phyloP scores from a whole-genome alignment of 257 asterid genomes.

The Solanum paucissectum region DNA sequence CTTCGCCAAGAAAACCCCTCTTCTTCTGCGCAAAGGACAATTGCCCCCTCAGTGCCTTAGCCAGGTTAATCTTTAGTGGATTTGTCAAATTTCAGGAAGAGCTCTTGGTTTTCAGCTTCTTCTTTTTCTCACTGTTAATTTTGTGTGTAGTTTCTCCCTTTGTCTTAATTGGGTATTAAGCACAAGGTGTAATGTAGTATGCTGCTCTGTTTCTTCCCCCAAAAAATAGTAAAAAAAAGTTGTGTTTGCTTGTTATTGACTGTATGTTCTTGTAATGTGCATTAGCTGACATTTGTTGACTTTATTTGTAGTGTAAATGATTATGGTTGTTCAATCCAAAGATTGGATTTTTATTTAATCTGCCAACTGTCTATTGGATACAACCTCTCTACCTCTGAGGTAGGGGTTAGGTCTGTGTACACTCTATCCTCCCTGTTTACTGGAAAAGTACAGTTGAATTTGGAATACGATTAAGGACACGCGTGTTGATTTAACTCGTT shows the following conservation, averaged over 20 bases:
- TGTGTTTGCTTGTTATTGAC: not conserved
- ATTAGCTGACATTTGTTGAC: not conserved
- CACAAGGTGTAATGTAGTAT: not conserved
- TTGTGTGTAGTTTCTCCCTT: not conserved
- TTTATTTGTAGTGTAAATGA: not conserved
- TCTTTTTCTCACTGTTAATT: not conserved
- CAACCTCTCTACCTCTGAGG: not conserved
- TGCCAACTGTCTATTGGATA: not conserved
- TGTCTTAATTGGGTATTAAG: not conserved
- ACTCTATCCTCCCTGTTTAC: not conserved
- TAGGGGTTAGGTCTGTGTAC: not conserved
- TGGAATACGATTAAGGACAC: not conserved
- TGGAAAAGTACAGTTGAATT: not conserved
- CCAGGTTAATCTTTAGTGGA: not conserved
- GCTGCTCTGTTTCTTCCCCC: not conserved
- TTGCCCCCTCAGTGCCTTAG: not conserved
- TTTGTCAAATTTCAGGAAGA: not conserved
- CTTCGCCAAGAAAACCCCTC: conserved; percentile 33
- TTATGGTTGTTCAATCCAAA: not conserved
- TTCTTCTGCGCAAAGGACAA: not conserved
- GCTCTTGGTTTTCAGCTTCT: not conserved
- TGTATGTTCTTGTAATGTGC: not conserved
- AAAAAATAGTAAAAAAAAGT: not conserved
- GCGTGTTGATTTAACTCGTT: not conserved
- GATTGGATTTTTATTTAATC: not conserved